Conservation (phyloP, 1,284 basidiomycete genomes). For the Ustilago vetiveriae region DNA sequence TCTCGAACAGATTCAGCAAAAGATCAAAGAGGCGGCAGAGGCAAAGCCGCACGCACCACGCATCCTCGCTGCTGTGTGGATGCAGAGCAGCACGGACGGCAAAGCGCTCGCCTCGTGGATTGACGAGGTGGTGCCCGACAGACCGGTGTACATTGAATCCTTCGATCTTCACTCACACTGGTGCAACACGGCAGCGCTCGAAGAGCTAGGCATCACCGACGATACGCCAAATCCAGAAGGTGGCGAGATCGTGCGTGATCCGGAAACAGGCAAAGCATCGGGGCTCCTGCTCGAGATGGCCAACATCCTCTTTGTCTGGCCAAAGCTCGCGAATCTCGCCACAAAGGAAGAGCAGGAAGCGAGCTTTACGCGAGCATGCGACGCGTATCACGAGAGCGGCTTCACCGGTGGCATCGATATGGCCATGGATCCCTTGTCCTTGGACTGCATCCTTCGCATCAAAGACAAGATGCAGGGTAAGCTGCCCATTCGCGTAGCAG, state of each 20-base stretch:
- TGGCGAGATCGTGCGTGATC: slow-evolving; percentile 39
- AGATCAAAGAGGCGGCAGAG: slow-evolving; percentile 32
- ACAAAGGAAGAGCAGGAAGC: slow-evolving; percentile 27
- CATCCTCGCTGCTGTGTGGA: slow-evolving; percentile 39
- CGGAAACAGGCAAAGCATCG: slow-evolving; percentile 26
- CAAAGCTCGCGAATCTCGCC: slow-evolving; percentile 20
- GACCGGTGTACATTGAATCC: slow-evolving; percentile 42
- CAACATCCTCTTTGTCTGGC: slow-evolving; percentile 37
- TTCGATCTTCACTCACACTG: slow-evolving; percentile 44
- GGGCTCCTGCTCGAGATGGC: slow-evolving; percentile 44
- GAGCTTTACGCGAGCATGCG: slow-evolving; percentile 31
- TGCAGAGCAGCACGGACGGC: slow-evolving; percentile 42
- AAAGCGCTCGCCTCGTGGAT: slow-evolving; percentile 32
- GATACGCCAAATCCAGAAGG: slow-evolving; percentile 39
- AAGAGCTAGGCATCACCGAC: slow-evolving; percentile 38
- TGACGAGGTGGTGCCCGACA: slow-evolving; percentile 36
- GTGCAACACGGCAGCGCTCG: slow-evolving; percentile 43
- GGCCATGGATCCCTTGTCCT: slow-evolving; percentile 27
- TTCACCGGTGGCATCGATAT: slow-evolving; percentile 46
- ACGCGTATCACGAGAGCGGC: slow-evolving; percentile 32
- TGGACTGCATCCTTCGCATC: slow-evolving; percentile 30
- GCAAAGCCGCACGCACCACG: slow-evolving; percentile 32
- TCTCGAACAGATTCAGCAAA: slow-evolving; percentile 35
- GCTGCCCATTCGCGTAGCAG: slow-evolving; percentile 35
- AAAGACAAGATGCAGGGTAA: slow-evolving; percentile 26